Conservation (phyloP, 2,329 filamentous ascomycete genomes). For the Talaromyces sp. region DNA sequence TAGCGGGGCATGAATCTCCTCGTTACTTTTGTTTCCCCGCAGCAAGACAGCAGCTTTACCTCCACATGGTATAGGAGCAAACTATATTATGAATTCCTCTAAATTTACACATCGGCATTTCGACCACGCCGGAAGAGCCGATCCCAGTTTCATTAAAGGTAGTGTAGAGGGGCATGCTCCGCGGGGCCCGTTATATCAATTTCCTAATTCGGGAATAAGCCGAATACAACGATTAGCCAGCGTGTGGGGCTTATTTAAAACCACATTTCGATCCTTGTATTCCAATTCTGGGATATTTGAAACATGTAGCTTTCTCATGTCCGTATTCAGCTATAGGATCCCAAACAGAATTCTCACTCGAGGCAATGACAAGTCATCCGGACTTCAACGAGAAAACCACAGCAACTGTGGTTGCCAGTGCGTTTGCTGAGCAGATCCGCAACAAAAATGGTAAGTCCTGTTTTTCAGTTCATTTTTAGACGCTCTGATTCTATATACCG, state of each 20-base stretch:
- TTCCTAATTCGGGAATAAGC: background rate
- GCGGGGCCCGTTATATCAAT: background rate
- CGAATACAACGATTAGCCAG: background rate
- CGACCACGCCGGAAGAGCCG: background rate
- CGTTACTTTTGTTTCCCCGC: conserved; percentile 5
- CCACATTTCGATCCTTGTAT: background rate
- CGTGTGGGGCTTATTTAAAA: conserved; percentile 11
- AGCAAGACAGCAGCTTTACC: background rate
- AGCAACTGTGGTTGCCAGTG: conserved; percentile 30
- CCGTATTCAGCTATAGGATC: background rate
- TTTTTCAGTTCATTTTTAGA: background rate
- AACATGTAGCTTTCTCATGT: background rate
- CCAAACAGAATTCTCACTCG: background rate
- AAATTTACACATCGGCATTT: background rate
- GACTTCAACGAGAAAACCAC: conserved; percentile 31
- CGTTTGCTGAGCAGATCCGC: conserved; percentile 18
- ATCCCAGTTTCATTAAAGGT: background rate
- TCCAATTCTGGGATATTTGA: background rate
- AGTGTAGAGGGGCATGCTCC: background rate
- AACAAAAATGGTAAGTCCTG: conserved; percentile 14
- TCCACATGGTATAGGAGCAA: background rate
- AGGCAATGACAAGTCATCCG: conserved; percentile 30
- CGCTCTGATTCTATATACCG: background rate
- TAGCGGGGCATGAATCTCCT: conserved; percentile 4
- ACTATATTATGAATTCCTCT: background rate